Base-by-base conservation (phyloP, 208 protist genomes). In the Polymyxa betae region DNA sequence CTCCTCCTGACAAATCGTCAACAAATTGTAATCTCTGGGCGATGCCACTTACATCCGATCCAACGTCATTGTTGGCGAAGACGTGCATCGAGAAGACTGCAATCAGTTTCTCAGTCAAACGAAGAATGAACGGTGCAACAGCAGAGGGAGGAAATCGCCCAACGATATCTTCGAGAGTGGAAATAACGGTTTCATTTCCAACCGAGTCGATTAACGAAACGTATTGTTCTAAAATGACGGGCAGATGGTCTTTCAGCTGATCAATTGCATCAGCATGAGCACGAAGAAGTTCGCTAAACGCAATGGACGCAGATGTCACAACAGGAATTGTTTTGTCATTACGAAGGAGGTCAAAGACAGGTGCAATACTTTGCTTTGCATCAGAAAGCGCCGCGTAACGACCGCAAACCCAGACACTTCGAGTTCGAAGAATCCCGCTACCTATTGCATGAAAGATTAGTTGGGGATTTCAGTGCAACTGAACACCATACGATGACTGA, bases 51-150 rank as follows among this genome's bases (percentile, higher is more conserved):
- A 45, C 72, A 5, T 82, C 72, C 12, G 16, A 12, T 20, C 35
- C 72, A 20, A 38, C 16, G 72, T 82, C 40, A n/a, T 82, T 43
- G 72, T 35, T 20, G 5, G 72, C 5, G n/a, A 82, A 82, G 5
- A 43, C 72, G 12, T 20, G 5, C 72, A 12, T 20, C 35, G 72
- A 20, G 72, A 40, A 82, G 12, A 82, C 72, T 20, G n/a, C 5
- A n/a, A 82, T 5, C 12, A 82, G n/a, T 43, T 82, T 82, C 35
- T 35, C 72, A 20, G 72, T 43, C 35, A 82, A n/a, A 12, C 35
- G 72, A 43, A 82, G 16, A 43, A n/a, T n/a, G 72, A 82, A 82
- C 72, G 72, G 72, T 20, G 72, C 72, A n/a, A 82, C n/a, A 20
- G 72, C 72, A 20, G n/a, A 5, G 72, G 35, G 72, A 20, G 72